Percentiles rank a stretch among this genome's conserved stretches.
Evolutionary conservation across 176 grass and related monocot species (phyloP).

Genomic region (Pontederia crassipes): DNA sequence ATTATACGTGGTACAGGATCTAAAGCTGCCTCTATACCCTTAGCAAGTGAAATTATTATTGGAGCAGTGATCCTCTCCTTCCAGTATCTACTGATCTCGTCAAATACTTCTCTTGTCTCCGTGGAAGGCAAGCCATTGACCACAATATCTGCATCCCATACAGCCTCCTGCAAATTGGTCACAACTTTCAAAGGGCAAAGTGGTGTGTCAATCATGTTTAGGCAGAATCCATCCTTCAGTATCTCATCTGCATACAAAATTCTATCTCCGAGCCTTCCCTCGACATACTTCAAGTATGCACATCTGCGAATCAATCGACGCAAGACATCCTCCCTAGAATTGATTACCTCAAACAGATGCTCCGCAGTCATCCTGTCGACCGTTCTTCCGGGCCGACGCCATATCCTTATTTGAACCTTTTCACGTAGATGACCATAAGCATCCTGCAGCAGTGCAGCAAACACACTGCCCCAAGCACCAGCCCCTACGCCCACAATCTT

Average conservation of each 20-base stretch:
- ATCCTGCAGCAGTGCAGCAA: slow-evolving; percentile 84
- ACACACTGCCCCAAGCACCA: slow-evolving; percentile 92
- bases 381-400: slow-evolving; percentile 52
- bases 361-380: slow-evolving; percentile 60
- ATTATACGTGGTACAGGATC: slow-evolving; percentile 71
- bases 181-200: slow-evolving; percentile 92
- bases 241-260: slow-evolving; percentile 88
- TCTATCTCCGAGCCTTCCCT: slow-evolving; percentile 78
- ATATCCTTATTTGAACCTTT: slow-evolving; percentile 93
- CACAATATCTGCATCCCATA: slow-evolving; percentile 97
- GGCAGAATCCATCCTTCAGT: slow-evolving; percentile 66
- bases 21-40: slow-evolving; percentile 76
- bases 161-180: slow-evolving; percentile 93
- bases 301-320: slow-evolving; percentile 77
- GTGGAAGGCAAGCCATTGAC: slow-evolving; percentile 88
- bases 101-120: slow-evolving; percentile 78
- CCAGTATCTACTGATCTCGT: slow-evolving; percentile 92
- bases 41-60: slow-evolving; percentile 79
- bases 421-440: slow-evolving; percentile 78
- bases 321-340: slow-evolving; percentile 88
- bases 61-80: slow-evolving; percentile 90
- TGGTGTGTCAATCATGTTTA: slow-evolving; percentile 92
- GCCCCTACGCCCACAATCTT: slow-evolving; percentile 95
- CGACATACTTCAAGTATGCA: slow-evolving; percentile 91
- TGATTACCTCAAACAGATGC: slow-evolving; percentile 95